Conservation (phyloP, 768 basidiomycete species). For the Russula compacta region DNA sequence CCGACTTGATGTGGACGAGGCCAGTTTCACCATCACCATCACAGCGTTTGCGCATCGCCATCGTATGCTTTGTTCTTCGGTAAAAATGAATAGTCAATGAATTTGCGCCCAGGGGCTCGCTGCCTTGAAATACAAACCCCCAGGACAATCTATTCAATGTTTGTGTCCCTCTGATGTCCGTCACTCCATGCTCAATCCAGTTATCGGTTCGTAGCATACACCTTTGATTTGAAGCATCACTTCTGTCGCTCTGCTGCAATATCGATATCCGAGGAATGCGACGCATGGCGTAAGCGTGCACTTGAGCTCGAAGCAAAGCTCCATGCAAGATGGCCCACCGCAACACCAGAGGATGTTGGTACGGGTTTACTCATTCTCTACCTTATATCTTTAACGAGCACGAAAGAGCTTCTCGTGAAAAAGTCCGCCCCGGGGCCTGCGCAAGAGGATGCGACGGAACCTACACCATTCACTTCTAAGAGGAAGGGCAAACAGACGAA, state of each 20-base stretch:
- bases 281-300: constrained; percentile 10
- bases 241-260: not conserved
- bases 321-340: not conserved
- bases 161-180: not conserved
- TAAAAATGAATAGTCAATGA: not conserved
- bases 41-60: constrained; percentile 5
- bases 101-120: not conserved
- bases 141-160: constrained; percentile 6
- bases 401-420: not conserved
- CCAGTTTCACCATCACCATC: not conserved
- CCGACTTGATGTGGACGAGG: not conserved
- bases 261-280: not conserved
- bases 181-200: not conserved
- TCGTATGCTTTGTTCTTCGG: not conserved
- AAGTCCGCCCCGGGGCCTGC: not conserved
- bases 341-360: constrained; percentile 2
- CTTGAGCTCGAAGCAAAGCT: constrained; percentile 10
- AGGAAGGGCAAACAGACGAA: not conserved
- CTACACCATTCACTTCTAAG: not conserved
- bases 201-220: not conserved
- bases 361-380: not conserved
- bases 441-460: not conserved
- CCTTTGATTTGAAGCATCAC: not conserved
- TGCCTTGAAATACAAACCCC: constrained; percentile 9
- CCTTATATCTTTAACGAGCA: not conserved